Percentiles rank a stretch among this genome's conserved stretches.
Conservation (phyloP, 108 stramenopile species). For the Skeletonema costatum region DNA sequence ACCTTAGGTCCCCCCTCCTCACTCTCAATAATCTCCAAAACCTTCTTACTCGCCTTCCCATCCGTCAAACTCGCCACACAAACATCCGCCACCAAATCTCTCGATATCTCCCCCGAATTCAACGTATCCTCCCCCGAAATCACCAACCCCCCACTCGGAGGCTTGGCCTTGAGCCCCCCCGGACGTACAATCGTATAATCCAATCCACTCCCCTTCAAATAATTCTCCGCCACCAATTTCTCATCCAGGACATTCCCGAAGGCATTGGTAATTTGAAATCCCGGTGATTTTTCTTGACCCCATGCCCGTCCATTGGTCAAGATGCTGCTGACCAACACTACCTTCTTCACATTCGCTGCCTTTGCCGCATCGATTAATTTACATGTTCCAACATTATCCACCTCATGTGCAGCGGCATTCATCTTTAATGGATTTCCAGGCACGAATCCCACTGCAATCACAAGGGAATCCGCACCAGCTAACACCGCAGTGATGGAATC, state of each 20-base stretch:
- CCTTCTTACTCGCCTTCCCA: constrained; percentile 72
- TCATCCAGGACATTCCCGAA: constrained; percentile 85
- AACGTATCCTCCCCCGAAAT: constrained; percentile 79
- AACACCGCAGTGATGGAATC: constrained; percentile 53
- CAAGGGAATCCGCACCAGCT: constrained; percentile 59
- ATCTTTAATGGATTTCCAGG: constrained; percentile 82
- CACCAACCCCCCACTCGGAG: constrained; percentile 58
- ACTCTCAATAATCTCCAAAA: constrained; percentile 82
- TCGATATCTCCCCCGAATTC: constrained; percentile 72
- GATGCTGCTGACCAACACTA: constrained; percentile 81
- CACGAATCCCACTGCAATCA: constrained; percentile 82
- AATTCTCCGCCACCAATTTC: constrained; percentile 79
- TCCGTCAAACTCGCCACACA: constrained; percentile 80
- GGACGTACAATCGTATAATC: constrained; percentile 88
- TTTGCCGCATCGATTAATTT: constrained; percentile 81
- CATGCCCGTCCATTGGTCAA: constrained; percentile 75
- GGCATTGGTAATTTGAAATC: constrained; percentile 82
- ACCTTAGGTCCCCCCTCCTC: constrained; percentile 56
- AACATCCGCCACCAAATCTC: constrained; percentile 88
- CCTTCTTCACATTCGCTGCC: constrained; percentile 72
- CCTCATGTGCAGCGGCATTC: constrained; percentile 76
- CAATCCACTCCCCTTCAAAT: constrained; percentile 60
- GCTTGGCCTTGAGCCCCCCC: constrained; percentile 78
- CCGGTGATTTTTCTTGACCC: constrained; percentile 85
- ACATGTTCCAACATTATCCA: constrained; percentile 82